phyloP scores from a whole-genome alignment of 176 grass and related monocot species.

The Cocos nucifera region DNA sequence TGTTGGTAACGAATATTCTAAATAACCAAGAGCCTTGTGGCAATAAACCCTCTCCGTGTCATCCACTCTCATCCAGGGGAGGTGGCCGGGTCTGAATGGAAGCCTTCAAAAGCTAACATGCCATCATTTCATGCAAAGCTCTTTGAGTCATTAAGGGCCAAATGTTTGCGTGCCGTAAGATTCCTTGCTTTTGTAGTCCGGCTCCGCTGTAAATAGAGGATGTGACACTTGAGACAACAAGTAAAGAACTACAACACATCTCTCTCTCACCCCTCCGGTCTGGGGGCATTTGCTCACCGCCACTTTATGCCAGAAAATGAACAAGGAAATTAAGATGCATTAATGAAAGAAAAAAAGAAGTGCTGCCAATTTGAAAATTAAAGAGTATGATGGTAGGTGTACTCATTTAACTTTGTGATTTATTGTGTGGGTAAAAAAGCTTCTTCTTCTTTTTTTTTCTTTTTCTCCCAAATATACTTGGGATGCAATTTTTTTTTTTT shows the following conservation, averaged over 20 bases:
- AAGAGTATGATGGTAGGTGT: no score
- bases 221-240: slow-evolving; percentile 9
- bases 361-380: no score
- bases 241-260: neutral
- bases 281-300: neutral
- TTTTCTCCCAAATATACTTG: no score
- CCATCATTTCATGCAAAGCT: slow-evolving; percentile 11
- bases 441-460: no score
- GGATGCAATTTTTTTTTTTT: no score
- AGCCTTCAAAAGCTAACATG: neutral
- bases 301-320: neutral
- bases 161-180: slow-evolving; percentile 11
- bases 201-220: neutral
- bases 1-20: neutral
- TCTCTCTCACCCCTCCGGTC: neutral
- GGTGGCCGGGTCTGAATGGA: slow-evolving; percentile 2
- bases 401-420: no score
- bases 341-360: no score
- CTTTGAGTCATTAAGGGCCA: neutral
- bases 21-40: neutral
- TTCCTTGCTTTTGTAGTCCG: slow-evolving; percentile 17
- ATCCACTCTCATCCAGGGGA: slow-evolving; percentile 1
- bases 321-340: neutral
- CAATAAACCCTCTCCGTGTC: neutral
- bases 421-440: no score